Evolutionary conservation across 768 basidiomycete species (phyloP), one percentile per base, ranked within the genome.

Genomic region (Hypholoma fasciculare): DNA sequence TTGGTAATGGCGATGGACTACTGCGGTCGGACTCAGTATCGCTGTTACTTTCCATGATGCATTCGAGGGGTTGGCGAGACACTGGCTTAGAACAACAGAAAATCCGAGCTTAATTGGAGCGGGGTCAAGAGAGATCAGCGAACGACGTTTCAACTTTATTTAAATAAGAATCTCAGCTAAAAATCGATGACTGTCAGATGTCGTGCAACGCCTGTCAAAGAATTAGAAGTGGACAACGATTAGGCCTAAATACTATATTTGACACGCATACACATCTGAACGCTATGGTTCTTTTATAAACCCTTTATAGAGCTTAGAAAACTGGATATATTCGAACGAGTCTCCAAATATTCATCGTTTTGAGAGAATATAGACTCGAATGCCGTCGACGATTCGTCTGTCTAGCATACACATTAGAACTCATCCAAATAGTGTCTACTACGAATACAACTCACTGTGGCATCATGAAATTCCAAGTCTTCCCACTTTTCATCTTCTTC

Each of bases 401-500:
- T 81, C 91, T 94, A 66, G 6, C 57, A n/a, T n/a, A 37, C 34
- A 14, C 50, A 34, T 54, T 60, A 51, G 62, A 62, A 50, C 57
- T 34, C 52, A 46, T 52, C 16, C 17, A n/a, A 30, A 20, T 40
- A 26, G 44, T 16, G 20, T 50, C 19, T 40, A 13, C 50, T 7
- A 34, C 23, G 23, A 54, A 30, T 23, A 36, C 53, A 26, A 70
- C 83, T 56, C 61, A 93, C 92, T 74, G 83, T 80, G 39, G 78
- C 78, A 62, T 85, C 86, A 64, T 76, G 85, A 68, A 86, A 92
- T 49, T 86, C 78, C 20, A 91, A 74, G 47, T 83, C 76, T 64
- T 86, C 74, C 92, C 92, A 94, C 52, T 72, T 72, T 66, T 92
- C 92, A 53, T 92, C 91, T 65, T 92, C 89, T 67, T 94, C 92